Percentiles rank a stretch among this genome's conserved stretches.
These are phyloP conservation scores for Yamadazyma membranifaciens DNA, from an alignment of 1,139 yeast species.

Conservation along the genomic window DNA sequence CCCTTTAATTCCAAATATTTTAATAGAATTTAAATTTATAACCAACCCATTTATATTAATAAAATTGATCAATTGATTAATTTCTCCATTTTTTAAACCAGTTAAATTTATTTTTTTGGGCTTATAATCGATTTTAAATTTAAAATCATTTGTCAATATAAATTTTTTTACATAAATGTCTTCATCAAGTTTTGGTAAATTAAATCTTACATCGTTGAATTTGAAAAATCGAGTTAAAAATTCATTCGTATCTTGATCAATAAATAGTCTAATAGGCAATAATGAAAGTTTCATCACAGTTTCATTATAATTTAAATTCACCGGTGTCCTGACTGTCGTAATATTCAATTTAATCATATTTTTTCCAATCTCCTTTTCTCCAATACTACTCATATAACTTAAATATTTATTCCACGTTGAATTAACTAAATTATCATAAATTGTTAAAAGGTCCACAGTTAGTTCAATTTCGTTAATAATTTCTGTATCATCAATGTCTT, in stretches of 20 bases:
- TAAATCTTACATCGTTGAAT: conserved; percentile 72
- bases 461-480: conserved; percentile 47
- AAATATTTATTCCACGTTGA: conserved; percentile 91
- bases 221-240: conserved; percentile 77
- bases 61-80: conserved; percentile 83
- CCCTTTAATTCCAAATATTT: conserved; percentile 76
- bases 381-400: conserved; percentile 65
- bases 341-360: conserved; percentile 59
- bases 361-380: conserved; percentile 69
- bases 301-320: conserved; percentile 65
- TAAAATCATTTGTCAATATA: conserved; percentile 53
- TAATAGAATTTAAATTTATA: conserved; percentile 58
- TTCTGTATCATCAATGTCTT: conserved; percentile 29
- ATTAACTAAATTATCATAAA: conserved; percentile 72
- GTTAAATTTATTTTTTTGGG: conserved; percentile 85
- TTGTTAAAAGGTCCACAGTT: conserved; percentile 15
- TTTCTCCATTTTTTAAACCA: conserved; percentile 81
- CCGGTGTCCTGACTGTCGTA: conserved; percentile 56
- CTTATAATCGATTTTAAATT: conserved; percentile 79
- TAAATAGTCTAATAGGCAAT: conserved; percentile 75
- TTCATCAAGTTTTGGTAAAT: conserved; percentile 55
- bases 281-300: conserved; percentile 53
- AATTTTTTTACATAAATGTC: conserved; percentile 68
- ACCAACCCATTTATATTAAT: conserved; percentile 86
- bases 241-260: conserved; percentile 92